Conservation (phyloP, 1,284 basidiomycete species). For the Pyrrhoderma lamaoense region DNA sequence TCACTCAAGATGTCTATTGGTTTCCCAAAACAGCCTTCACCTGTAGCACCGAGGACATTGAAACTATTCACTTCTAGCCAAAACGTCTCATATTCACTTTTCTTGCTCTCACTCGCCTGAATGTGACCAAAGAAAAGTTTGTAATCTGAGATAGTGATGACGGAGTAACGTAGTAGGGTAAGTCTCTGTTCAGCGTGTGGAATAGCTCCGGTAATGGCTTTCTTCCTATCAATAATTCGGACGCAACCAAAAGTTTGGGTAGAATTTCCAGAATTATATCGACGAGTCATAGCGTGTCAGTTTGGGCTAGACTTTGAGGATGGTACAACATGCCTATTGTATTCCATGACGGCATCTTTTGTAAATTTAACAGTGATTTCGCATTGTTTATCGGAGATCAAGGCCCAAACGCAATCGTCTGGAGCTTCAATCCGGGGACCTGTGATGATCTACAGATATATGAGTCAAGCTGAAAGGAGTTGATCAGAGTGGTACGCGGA, state of each 20-base stretch:
- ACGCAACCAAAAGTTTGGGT: background rate
- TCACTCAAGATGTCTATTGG: slow-evolving; percentile 8
- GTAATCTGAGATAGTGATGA: slow-evolving; percentile 3
- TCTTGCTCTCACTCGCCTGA: slow-evolving; percentile 4
- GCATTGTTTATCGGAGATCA: slow-evolving; percentile 16
- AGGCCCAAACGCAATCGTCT: slow-evolving; percentile 16
- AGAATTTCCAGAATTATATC: background rate
- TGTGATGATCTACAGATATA: slow-evolving; percentile 13
- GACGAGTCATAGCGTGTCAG: background rate
- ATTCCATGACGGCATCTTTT: slow-evolving; percentile 3
- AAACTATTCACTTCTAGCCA: slow-evolving; percentile 12
- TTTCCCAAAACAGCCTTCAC: slow-evolving; percentile 13
- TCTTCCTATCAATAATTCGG: background rate
- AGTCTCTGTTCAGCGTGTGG: slow-evolving; percentile 5
- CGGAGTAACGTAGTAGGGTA: slow-evolving; percentile 8
- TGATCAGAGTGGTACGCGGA: background rate
- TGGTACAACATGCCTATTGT: slow-evolving; percentile 8
- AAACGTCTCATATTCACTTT: slow-evolving; percentile 3
- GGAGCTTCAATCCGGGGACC: slow-evolving; percentile 8
- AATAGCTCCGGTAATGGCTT: background rate
- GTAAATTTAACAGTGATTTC: slow-evolving; percentile 13
- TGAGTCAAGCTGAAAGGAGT: background rate
- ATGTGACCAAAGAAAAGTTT: slow-evolving; percentile 15
- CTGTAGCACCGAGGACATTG: slow-evolving; percentile 8
- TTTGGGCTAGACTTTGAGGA: background rate